Percentiles rank a stretch among this genome's conserved stretches.
Conservation (phyloP, 73 alveolate genomes). For the Durusdinium trenchii region DNA sequence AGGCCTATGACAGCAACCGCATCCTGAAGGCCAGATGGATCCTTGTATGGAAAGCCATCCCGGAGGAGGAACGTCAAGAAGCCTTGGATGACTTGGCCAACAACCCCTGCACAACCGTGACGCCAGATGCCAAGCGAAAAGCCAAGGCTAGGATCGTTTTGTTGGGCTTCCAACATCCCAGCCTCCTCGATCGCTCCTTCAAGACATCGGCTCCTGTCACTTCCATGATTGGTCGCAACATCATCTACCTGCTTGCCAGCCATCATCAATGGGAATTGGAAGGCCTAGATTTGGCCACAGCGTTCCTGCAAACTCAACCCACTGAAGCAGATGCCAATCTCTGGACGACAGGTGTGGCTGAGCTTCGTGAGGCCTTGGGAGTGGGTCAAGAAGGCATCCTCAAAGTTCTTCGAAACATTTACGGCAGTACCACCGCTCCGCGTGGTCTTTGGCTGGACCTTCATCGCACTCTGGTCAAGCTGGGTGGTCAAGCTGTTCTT, state of each 20-base stretch:
- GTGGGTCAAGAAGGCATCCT: not conserved
- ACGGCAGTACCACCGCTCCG: not conserved
- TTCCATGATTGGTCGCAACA: not conserved
- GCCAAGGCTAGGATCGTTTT: conserved; percentile 19
- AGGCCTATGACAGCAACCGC: not conserved
- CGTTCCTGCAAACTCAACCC: not conserved
- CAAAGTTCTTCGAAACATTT: not conserved
- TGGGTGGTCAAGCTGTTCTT: not conserved
- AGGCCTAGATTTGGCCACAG: not conserved
- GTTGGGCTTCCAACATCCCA: not conserved
- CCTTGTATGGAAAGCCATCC: not conserved
- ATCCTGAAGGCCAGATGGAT: conserved; percentile 2
- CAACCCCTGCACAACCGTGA: not conserved
- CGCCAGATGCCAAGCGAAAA: not conserved
- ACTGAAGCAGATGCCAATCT: not conserved
- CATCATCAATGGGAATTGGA: not conserved
- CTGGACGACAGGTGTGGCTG: not conserved
- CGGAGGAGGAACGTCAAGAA: not conserved
- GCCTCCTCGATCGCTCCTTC: not conserved
- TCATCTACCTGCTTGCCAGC: not conserved
- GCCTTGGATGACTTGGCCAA: not conserved
- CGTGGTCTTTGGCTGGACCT: not conserved
- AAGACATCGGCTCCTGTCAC: not conserved
- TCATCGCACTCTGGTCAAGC: not conserved
- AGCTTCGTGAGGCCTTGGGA: not conserved